These are phyloP conservation scores for Fusarium sp. DNA, from an alignment of 2,329 filamentous ascomycete species.

Conservation along the genomic window DNA sequence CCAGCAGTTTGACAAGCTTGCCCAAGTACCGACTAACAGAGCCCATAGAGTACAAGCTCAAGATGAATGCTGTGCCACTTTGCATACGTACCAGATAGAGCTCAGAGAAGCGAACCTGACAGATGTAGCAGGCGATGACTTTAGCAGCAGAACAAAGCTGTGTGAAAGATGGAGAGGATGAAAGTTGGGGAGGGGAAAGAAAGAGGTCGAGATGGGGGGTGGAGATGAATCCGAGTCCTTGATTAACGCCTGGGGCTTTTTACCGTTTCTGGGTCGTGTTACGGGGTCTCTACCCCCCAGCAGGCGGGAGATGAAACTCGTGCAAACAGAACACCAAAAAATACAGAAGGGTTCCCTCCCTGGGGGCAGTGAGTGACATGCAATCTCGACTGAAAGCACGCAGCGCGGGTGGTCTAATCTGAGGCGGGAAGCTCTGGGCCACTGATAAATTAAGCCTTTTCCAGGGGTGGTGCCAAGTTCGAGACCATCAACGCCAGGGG, in stretches of 20 bases:
- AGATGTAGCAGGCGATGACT: not conserved
- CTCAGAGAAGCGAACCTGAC: not conserved
- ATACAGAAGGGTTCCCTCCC: not conserved
- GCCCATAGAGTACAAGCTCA: not conserved
- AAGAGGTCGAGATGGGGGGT: conserved; percentile 15
- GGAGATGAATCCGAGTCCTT: conserved; percentile 28
- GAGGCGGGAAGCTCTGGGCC: conserved; percentile 23
- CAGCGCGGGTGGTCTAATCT: conserved; percentile 24
- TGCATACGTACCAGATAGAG: conserved; percentile 19
- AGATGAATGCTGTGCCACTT: not conserved
- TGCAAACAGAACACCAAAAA: not conserved
- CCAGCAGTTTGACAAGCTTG: conserved; percentile 6
- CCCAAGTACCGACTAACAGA: not conserved
- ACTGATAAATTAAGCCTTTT: conserved; percentile 40
- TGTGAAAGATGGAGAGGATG: not conserved
- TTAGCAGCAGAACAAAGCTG: not conserved
- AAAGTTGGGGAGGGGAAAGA: not conserved
- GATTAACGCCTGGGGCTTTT: conserved; percentile 14
- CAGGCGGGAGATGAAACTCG: conserved; percentile 8
- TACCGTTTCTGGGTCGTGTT: not conserved
- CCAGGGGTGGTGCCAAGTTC: conserved; percentile 24
- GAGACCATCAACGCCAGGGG: conserved; percentile 3
- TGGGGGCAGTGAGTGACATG: not conserved
- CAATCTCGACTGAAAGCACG: conserved; percentile 37
- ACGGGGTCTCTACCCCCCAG: not conserved